Conservation (phyloP, 805 yeast genomes). For the Pichia pseudocactophila region DNA sequence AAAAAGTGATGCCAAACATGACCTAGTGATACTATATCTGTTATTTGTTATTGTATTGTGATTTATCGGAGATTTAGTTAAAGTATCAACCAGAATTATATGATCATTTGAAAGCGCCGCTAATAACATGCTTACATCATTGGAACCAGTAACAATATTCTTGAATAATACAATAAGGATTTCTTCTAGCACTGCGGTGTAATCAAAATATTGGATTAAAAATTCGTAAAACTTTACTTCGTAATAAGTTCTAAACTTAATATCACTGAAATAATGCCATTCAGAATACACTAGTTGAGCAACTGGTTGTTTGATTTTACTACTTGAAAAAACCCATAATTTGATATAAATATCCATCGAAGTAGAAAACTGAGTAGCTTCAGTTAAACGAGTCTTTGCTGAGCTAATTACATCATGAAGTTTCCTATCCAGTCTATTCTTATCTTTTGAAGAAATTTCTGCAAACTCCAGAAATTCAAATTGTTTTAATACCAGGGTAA, state of each 20-base stretch:
- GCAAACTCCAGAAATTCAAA: slow-evolving; percentile 7
- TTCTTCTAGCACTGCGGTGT: background rate
- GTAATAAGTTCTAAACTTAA: slow-evolving; percentile 10
- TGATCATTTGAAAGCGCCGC: no score
- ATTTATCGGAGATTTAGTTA: no score
- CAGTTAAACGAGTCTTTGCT: slow-evolving; percentile 2
- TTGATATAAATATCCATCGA: slow-evolving; percentile 1
- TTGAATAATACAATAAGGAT: slow-evolving; percentile 7
- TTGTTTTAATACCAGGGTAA: background rate
- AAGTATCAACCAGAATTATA: no score
- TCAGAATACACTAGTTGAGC: slow-evolving; percentile 19
- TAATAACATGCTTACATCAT: slow-evolving; percentile 2
- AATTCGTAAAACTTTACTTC: slow-evolving; percentile 19
- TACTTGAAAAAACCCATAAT: slow-evolving; percentile 8
- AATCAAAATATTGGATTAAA: slow-evolving; percentile 4
- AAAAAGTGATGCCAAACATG: slow-evolving; percentile 4
- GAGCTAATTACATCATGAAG: background rate
- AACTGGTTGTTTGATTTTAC: slow-evolving; percentile 4
- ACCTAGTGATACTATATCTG: slow-evolving; percentile 2
- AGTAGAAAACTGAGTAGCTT: background rate
- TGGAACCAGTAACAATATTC: slow-evolving; percentile 2
- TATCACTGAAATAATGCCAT: slow-evolving; percentile 24
- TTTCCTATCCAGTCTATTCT: slow-evolving; percentile 3
- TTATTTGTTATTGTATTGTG: background rate
- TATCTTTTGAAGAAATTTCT: slow-evolving; percentile 6